Conservation (phyloP, 2,329 filamentous ascomycete genomes). For the Hymenoscyphus occultus region DNA sequence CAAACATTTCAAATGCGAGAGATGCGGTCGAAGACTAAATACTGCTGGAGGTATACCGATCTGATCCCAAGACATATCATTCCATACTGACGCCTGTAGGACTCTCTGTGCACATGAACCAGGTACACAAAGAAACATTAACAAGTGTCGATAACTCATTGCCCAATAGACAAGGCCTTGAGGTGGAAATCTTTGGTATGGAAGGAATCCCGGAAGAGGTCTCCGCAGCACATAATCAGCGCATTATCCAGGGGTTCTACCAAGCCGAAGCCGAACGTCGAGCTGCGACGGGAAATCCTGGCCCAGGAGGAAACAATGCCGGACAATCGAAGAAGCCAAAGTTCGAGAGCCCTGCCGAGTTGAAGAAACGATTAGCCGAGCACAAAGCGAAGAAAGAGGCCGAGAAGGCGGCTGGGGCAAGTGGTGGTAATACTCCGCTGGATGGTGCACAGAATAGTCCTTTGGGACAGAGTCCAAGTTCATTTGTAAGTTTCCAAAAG, state of each 20-base stretch:
- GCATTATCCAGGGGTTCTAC: constrained; percentile 82
- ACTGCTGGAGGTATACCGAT: constrained; percentile 75
- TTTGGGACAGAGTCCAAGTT: constrained; percentile 49
- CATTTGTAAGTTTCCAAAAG: constrained; percentile 53
- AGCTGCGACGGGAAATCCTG: constrained; percentile 78
- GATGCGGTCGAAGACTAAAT: constrained; percentile 83
- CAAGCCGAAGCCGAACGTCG: constrained; percentile 80
- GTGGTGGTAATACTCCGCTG: constrained; percentile 54
- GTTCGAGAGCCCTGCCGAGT: constrained; percentile 70
- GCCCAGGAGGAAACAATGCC: constrained; percentile 60
- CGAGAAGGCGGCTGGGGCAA: constrained; percentile 55
- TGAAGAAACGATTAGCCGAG: constrained; percentile 77
- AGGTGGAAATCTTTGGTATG: constrained; percentile 98
- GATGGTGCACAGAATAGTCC: constrained; percentile 42
- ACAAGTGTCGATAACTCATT: constrained; percentile 88
- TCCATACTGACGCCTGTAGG: constrained; percentile 49
- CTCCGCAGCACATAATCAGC: constrained; percentile 77
- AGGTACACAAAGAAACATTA: constrained; percentile 94
- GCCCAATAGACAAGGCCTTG: constrained; percentile 77
- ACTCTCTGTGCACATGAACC: constrained; percentile 94
- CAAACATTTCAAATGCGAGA: constrained; percentile 98
- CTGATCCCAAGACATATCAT: neutral
- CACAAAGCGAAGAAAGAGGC: constrained; percentile 64
- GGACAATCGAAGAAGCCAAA: constrained; percentile 68
- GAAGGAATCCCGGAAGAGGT: constrained; percentile 91